Evolutionary conservation across 2,329 filamentous ascomycete species (phyloP).

Genomic region (Fusarium xyrophilum): DNA sequence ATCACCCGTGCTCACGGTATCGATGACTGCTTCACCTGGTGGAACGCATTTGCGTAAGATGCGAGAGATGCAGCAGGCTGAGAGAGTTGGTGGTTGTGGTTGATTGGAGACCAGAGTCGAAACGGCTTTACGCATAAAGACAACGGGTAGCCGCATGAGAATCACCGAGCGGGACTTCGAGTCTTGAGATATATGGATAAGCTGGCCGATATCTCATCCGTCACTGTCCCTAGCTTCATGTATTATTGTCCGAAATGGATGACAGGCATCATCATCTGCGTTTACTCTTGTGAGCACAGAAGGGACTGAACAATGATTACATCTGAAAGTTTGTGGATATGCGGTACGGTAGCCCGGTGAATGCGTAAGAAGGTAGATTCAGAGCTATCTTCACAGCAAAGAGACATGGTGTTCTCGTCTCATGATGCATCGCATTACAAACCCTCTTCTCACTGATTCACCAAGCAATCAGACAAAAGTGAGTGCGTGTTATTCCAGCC

Average conservation of each 20-base stretch:
- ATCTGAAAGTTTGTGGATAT: neutral
- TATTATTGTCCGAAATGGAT: neutral
- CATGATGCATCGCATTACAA: neutral
- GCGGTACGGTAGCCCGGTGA: too few species aligned
- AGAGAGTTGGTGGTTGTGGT: neutral
- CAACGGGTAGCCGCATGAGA: constrained; percentile 1
- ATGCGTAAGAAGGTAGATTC: neutral
- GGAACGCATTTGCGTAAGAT: neutral
- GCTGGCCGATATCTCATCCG: neutral
- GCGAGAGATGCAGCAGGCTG: neutral
- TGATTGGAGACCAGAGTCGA: neutral
- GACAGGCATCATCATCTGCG: neutral
- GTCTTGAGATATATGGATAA: neutral
- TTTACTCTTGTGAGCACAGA: neutral
- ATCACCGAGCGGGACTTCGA: neutral
- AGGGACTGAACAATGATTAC: too few species aligned
- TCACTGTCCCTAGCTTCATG: neutral
- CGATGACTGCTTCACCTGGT: constrained; percentile 1
- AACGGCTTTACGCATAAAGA: neutral
- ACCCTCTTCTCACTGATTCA: neutral
- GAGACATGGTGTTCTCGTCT: neutral
- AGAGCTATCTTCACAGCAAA: neutral
- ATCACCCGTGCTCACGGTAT: constrained; percentile 13
- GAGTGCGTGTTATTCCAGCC: neutral
- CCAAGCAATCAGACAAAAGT: neutral